Base-by-base conservation (phyloP, 2,329 filamentous ascomycete genomes). In the Metarhizium guizhouense region DNA sequence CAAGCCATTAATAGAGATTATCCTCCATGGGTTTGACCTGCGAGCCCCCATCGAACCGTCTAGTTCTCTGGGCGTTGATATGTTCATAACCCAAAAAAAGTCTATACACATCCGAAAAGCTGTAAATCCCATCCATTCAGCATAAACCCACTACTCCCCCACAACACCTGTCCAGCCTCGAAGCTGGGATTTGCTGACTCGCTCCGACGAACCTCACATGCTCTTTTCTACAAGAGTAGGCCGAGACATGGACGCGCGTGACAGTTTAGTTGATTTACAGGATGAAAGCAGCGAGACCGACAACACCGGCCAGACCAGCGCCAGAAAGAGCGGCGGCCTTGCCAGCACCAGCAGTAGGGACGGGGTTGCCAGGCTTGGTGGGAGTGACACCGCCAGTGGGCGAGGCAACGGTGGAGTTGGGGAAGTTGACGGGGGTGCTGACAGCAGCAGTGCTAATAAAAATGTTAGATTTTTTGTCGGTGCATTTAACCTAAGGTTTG, bases 241-340 rank as follows among this genome's bases (percentile, higher is more conserved):
- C 11, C 66, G 65, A 65, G 67, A 68, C 64, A 67, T 70, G 67
- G 64, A 64, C 63, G 63, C 45, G 62, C 63, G 66, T 64, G 63
- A 66, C 61, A 64, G 64, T 11, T 62, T 61, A 61, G 62, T 64
- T 67, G 69, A 74, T 77, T 80, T 83, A 84, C 74, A 83, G 76
- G 67, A 77, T 67, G 69, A 79, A 74, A 68, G 79, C 81, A 66
- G 78, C 81, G 59, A 84, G 68, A 67, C 78, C 83, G 68, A 84
- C 73, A 63, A 84, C 68, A 75, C 78, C 82, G 63, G 79, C 82
- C 63, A 85, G 78, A 62, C 74, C 79, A 58, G 78, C 82, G 60
- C 80, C 82, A 47, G 81, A 82, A 64, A 83, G 70, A 65, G 73
- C 78, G 62, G 76, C 76, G 61, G 71, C 71, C 75, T 80, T 81